phyloP scores from a whole-genome alignment of 257 asterid genomes.

The Solanum raphanifolium region DNA sequence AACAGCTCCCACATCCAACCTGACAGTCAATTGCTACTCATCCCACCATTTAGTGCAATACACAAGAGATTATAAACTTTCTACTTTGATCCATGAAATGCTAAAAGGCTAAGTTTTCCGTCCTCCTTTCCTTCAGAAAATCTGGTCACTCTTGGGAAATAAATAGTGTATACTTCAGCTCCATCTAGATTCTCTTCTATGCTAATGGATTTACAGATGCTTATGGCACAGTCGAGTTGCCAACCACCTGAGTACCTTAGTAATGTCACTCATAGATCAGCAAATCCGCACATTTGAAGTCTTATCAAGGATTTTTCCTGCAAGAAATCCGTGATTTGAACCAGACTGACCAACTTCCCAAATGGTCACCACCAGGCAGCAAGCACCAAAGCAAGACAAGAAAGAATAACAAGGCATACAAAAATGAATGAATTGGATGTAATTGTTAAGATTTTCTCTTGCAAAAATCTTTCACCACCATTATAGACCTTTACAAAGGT shows the following conservation, averaged over 20 bases:
- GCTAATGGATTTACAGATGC: not conserved
- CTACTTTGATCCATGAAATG: not conserved
- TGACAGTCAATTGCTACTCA: not conserved
- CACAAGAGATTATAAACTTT: not conserved
- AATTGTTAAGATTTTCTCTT: not conserved
- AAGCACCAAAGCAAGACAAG: not conserved
- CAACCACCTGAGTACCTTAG: not conserved
- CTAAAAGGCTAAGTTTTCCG: not conserved
- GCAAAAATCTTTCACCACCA: not conserved
- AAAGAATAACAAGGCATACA: not conserved
- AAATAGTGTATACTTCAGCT: not conserved
- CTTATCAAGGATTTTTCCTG: not conserved
- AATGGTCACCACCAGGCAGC: not conserved
- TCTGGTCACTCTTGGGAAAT: not conserved
- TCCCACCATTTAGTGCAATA: not conserved
- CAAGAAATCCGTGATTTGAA: not conserved
- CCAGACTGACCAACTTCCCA: not conserved
- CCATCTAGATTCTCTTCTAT: not conserved
- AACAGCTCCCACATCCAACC: not conserved
- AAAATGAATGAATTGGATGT: not conserved
- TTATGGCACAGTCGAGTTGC: not conserved
- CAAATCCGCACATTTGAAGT: not conserved
- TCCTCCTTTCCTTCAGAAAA: not conserved
- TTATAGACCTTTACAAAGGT: not conserved
- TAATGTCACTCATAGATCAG: not conserved